Base-by-base conservation (phyloP, 2,329 filamentous ascomycete genomes). In the Penicillium sp. region DNA sequence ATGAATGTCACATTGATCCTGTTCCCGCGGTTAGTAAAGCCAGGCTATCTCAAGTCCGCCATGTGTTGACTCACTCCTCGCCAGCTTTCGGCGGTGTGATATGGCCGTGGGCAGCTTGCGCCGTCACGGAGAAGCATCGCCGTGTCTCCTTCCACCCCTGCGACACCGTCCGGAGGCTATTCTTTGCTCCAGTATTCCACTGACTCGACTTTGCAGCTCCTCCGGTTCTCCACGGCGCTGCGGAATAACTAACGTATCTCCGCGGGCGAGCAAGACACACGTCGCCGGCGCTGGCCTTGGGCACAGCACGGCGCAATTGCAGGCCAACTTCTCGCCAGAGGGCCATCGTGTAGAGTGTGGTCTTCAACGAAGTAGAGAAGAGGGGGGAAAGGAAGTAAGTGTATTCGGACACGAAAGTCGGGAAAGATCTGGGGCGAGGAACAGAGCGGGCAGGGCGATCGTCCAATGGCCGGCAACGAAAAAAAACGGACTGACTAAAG, bases 1-100 rank as follows among this genome's bases (percentile, higher is more conserved):
- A 98, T 86, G 76, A 98, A 97, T 0, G 93, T 96, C 28, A 99
- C 86, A 74, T 91, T 90, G 61, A 96, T 86, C 77, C 93, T 96
- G 66, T 17, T 17, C 12, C 7, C 2, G 24, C 28, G 8, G 45
- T 65, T 33, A 65, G 65, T 53, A 58, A 51, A 38, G n/a, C 8
- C 22, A 44, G 28, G 9, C 44, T 55, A 47, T 44, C 30, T 13
- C 44, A 12, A 45, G 33, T 10, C 53, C 38, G 56, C 54, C 17
- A 53, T 40, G 58, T 19, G 17, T 50, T 30, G 35, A 80, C 89
- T 74, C 83, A 96, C 92, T 97, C 95, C 84, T 98, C 92, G 53
- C 95, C 95, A 0, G 92, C 86, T 79, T 93, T 94, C 1, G 95
- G 94, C 33, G 91, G 86, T 59, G 89, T 87, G 70, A 97, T 80